Base-by-base conservation (phyloP, 1,284 basidiomycete species). In the Sanghuangporus weigelae region DNA sequence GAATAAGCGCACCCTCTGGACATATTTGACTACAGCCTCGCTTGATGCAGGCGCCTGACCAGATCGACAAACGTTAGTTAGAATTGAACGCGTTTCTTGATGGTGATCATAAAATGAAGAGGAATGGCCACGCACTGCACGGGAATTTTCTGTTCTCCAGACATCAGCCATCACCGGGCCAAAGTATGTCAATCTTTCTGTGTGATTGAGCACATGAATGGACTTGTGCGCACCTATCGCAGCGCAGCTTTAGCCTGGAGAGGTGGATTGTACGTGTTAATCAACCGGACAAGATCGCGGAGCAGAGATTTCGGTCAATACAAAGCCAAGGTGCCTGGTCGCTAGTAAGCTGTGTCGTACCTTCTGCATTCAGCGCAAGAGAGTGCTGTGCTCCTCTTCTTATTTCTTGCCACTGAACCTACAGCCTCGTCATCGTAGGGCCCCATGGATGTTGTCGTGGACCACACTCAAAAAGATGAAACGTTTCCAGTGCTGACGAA, bases 291-390 rank as follows among this genome's bases (percentile, higher is more conserved):
- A 60, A 46, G 57, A 50, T 57, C 58, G 39, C 31, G 55, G 51
- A 60, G 39, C 35, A 26, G 59, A 66, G 55, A 51, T 66, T 67
- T 35, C 46, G 60, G 59, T 35, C 19, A 35, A 44, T 46, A 46
- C 16, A n/a, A 46, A 19, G 59, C 42, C 19, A 39, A 11, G 26
- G 53, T 23, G 35, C 58, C 59, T 66, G 54, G 63, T 35, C 53
- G 38, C 54, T 31, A 36, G 36, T 46, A 12, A 46, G 60, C 36
- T 23, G 51, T 36, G 7, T 71, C 78, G 56, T 60, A 84, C 84
- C 84, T 79, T 69, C 84, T 76, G 74, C 84, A 86, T 72, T 86
- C 84, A 19, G 83, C 82, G 74, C 84, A 86, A 7, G 81, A 83
- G n/a, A 84, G 74, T 38, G 82, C 81, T 16, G 79, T 77, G 23